Evolutionary conservation across 208 protist genomes (phyloP), one percentile per base, ranked within the genome.

Genomic region (Leishmania tarentolae): DNA sequence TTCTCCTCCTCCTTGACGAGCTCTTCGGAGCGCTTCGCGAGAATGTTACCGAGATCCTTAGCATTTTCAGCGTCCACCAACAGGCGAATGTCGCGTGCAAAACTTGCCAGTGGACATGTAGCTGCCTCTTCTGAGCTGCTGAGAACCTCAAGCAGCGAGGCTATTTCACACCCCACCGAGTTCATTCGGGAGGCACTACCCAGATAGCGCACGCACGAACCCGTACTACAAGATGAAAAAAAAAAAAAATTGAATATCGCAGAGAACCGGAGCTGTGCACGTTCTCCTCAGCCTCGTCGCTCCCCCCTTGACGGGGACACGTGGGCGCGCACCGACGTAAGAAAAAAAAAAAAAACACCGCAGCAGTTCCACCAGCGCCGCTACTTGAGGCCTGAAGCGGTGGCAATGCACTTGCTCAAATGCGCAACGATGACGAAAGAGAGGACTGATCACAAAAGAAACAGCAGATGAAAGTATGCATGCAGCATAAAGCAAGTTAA

Each of bases 1-100:
- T 87, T 83, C 65, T 97, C 92, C 78, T 96, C 91, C 79, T 97
- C 92, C 69, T 89, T 90, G 9, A 86, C 76, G 13, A 97, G 80
- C 44, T 83, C 81, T 15, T 89, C 68, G 0, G 91, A 96, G 31
- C 83, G 89, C 44, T 95, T 87, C 0, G 92, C 90, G 42, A 96
- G 82, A 47, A 87, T 79, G 82, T 95, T 92, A 46, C 90, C 87
- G 7, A 97, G 82, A 53, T 78, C 76, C 17, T 86, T 77, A 0
- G 59, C 78, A 24, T 75, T 50, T 56, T 76, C 74, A 8, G 72
- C 40, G 42, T 66, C 72, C 2, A 90, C 83, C 9, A 87, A 68
- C 31, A 76, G 68, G 37, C 86, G 84, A 19, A 97, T 74, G 50
- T 90, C 88, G 15, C 86, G 79, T 24, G 91, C 91, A 82, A 97